A percentile compares a stretch with the other conserved stretches of the same genome.
Evolutionary conservation across 345 rosid genomes (phyloP).

Genomic region (Eucalyptus melliodora): DNA sequence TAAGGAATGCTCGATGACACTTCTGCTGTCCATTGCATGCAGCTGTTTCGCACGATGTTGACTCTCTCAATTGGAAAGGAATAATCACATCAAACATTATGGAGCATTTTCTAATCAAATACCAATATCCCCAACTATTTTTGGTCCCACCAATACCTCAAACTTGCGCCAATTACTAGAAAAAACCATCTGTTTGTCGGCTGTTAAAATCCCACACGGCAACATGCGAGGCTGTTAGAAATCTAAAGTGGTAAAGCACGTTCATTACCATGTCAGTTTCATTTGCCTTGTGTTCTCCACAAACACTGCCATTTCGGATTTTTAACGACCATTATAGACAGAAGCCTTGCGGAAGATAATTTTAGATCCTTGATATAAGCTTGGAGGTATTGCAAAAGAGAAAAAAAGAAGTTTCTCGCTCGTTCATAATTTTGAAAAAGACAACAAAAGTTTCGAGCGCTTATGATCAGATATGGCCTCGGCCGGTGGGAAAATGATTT

Average conservation of each 20-base stretch:
- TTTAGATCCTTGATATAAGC: not conserved
- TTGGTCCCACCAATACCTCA: not conserved
- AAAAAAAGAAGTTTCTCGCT: not conserved
- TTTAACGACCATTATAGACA: not conserved
- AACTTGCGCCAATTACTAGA: not conserved
- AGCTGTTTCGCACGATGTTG: not conserved
- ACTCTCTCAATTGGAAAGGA: not conserved
- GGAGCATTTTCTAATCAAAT: accelerated
- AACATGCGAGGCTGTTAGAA: not conserved
- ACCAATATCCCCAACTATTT: not conserved
- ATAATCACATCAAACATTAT: not conserved
- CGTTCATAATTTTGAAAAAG: not conserved
- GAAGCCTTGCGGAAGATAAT: not conserved
- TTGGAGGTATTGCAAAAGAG: too few species aligned
- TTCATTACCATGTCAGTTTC: not conserved
- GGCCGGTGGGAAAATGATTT: not conserved
- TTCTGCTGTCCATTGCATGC: not conserved
- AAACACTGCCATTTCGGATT: not conserved
- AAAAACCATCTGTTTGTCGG: not conserved
- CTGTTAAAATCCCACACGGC: not conserved
- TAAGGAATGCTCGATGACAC: not conserved
- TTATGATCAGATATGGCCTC: not conserved
- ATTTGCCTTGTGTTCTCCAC: not conserved
- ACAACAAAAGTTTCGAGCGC: not conserved
- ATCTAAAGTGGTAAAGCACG: not conserved